Percentiles rank a stretch among this genome's conserved stretches.
Evolutionary conservation across 805 yeast genomes (phyloP).

Genomic region (Saccharomycopsis schoenii): DNA sequence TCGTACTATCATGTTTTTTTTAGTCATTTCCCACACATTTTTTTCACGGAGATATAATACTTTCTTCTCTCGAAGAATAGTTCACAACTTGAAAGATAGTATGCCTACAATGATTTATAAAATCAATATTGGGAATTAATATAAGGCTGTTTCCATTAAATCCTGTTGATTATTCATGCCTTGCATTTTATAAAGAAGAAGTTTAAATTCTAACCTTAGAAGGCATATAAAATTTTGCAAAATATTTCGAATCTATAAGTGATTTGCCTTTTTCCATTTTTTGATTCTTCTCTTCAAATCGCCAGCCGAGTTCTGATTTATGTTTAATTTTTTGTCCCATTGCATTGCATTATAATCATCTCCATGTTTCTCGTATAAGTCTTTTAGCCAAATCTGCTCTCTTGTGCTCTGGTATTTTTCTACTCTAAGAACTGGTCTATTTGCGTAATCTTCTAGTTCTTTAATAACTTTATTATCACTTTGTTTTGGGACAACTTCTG

Average conservation of each 20-base stretch:
- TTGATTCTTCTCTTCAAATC: slow-evolving; percentile 63
- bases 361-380: slow-evolving; percentile 67
- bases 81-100: too few relatives aligned
- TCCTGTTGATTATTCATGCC: too few relatives aligned
- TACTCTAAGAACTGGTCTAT: slow-evolving; percentile 30
- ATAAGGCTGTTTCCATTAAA: too few relatives aligned
- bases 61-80: too few relatives aligned
- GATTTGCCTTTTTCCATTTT: slow-evolving; percentile 54
- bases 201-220: background rate
- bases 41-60: too few relatives aligned
- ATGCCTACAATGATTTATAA: too few relatives aligned
- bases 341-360: slow-evolving; percentile 85
- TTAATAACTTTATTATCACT: slow-evolving; percentile 42
- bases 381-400: slow-evolving; percentile 63
- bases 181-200: too few relatives aligned
- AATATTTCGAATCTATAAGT: slow-evolving; percentile 2
- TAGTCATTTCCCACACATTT: too few relatives aligned
- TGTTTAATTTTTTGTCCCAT: slow-evolving; percentile 81
- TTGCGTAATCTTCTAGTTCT: slow-evolving; percentile 57
- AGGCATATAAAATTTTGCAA: background rate
- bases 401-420: slow-evolving; percentile 56
- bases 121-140: too few relatives aligned
- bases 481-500: slow-evolving; percentile 21
- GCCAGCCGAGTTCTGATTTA: slow-evolving; percentile 76
- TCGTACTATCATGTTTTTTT: too few relatives aligned